Evolutionary conservation across 2,329 filamentous ascomycete species (phyloP), one percentile per base, ranked within the genome.

Genomic region (Xylariaceae sp.): DNA sequence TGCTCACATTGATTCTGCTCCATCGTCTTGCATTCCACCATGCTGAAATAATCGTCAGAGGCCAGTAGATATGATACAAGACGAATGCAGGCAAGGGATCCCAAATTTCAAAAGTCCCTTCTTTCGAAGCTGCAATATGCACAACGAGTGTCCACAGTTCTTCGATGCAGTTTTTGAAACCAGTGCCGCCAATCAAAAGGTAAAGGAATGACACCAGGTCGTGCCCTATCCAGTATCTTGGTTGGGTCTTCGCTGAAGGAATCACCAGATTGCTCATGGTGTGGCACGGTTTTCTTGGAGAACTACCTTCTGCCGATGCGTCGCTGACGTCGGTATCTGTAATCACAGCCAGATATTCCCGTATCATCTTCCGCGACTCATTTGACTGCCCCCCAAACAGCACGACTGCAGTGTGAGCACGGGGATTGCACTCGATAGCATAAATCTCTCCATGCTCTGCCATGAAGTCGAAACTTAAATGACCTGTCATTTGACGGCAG

Each of bases 391-490:
- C 70, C 18, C 65, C 64, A 63, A 89, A 87, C 1, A 89, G 69
- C 1, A 82, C 74, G 0, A 86, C 79, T 0, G 86, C 86, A 0
- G 86, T 89, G 60, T 89, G 86, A 0, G 81, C 82, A 13, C 86
- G 73, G 0, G 86, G 86, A 50, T 89, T 89, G 62, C 86, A 89
- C 63, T 89, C 86, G 51, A 89, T 89, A 0, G 85, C 83, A 57
- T 82, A 86, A 1, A 89, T 65, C 28, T 58, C 75, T 60, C n/a
- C 22, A 17, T 28, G 28, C 7, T 82, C 76, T 2, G 87, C 79
- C 58, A 90, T 71, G 56, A 92, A 86, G 64, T 89, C 84, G 48
- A 92, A 86, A 16, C 81, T 86, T 31, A 91, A 66, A 64, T 92
- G 89, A 0, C 88, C 88, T 0, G 86, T 90, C 62, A 88, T 73